Conservation (phyloP, 2,329 filamentous ascomycete species). For the Cadophora luteo-olivacea region DNA sequence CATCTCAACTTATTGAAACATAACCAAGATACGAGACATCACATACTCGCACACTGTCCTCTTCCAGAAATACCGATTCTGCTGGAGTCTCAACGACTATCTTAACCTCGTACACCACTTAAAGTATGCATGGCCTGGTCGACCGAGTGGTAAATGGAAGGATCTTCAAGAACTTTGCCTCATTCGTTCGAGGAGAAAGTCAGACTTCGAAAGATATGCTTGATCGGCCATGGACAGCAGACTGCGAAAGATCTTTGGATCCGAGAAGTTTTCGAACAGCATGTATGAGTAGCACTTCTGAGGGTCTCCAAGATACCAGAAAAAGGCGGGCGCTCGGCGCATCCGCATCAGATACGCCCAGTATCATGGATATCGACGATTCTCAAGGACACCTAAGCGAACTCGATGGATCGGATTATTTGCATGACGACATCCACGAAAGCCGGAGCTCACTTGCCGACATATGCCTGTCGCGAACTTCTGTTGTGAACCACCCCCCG, state of each 20-base stretch:
- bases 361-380: neutral
- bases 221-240: neutral
- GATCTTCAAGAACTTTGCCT: neutral
- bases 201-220: neutral
- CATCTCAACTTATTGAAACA: too few species aligned
- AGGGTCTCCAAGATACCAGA: neutral
- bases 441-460: neutral
- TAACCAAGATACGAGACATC: too few species aligned
- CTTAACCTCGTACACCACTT: neutral
- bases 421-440: neutral
- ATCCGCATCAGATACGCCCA: too few species aligned
- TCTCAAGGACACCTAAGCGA: neutral
- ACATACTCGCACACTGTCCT: too few species aligned
- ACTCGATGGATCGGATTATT: neutral
- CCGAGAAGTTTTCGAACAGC: neutral
- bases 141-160: constrained; percentile 1
- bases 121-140: constrained; percentile 3
- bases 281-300: neutral
- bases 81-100: neutral
- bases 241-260: neutral
- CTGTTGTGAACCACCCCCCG: neutral
- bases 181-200: neutral
- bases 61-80: too few species aligned
- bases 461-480: neutral
- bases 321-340: neutral